Evolutionary conservation across 345 rosid species (phyloP), one percentile per base, ranked within the genome.

Genomic region (Gossypium anomalum): DNA sequence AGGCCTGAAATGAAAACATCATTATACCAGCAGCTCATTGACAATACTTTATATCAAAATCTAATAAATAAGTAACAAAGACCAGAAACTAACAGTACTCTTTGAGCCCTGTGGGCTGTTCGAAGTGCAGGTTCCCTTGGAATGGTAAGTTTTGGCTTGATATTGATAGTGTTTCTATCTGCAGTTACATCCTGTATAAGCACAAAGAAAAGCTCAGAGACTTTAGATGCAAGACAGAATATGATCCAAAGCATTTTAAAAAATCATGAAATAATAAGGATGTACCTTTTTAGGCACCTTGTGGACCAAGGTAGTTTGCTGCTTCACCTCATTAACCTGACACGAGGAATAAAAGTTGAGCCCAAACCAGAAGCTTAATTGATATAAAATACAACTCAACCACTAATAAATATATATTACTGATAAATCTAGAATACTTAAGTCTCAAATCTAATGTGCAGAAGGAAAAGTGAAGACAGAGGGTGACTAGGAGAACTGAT

Each of bases 121-220:
- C 86, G 95, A 77, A 96, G 89, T 63, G 85, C 95, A 75, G 98
- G 98, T 79, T 88, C 98, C 59, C 89, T 89, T 10, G 98, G 99
- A 83, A 93, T 79, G 59, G 99, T 96, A 67, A 86, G 78, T 84
- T 85, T 90, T 57, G 81, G 80, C 83, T 80, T 92, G 13, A 73
- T 67, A 72, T 73, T 80, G 23, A 68, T 74, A 12, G 72, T 77
- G 76, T 49, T 82, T 81, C 76, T 86, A 71, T 88, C 94, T 57
- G 70, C 67, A 73, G 76, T 61, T 60, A 67, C 85, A 69, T 86
- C 93, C 98, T 92, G 85, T 75, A 77, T 75, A 61, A 77, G 71
- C 80, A 83, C 29, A 44, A 77, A 34, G 75, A 69, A 70, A 27
- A 38, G 55, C 48, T 44, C 3, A 2, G 20, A 6, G 44, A 63